phyloP scores from a whole-genome alignment of 257 asterid species.

The Fraxinus pennsylvanica region DNA sequence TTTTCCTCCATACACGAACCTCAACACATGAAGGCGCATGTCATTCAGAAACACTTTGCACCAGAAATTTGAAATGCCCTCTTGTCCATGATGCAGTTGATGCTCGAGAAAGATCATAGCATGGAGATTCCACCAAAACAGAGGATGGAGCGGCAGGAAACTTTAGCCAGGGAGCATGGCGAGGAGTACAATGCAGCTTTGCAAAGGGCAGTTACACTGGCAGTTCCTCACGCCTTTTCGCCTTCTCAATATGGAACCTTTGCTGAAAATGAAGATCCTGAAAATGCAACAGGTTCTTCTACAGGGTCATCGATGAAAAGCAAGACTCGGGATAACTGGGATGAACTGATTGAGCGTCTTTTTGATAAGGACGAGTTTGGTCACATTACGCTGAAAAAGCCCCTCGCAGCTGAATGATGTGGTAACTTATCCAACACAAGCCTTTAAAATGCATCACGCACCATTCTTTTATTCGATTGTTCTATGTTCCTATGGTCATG shows the following conservation, averaged over 20 bases:
- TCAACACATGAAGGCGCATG: background rate
- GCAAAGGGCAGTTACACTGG: constrained; percentile 67
- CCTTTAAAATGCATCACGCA: background rate
- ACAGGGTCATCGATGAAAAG: constrained; percentile 48
- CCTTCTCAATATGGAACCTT: constrained; percentile 80
- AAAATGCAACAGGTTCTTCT: constrained; percentile 42
- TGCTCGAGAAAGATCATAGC: constrained; percentile 54
- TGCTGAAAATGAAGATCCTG: constrained; percentile 30
- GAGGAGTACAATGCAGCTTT: constrained; percentile 76
- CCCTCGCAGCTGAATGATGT: constrained; percentile 33
- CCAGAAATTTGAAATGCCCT: background rate
- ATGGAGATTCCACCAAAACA: constrained; percentile 66
- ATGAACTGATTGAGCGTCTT: constrained; percentile 67
- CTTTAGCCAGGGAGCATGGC: constrained; percentile 61
- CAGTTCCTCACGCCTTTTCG: constrained; percentile 72
- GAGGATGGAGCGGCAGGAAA: constrained; percentile 81
- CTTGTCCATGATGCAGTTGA: constrained; percentile 39
- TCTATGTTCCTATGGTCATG: background rate
- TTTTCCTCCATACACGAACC: background rate
- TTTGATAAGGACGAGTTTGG: constrained; percentile 73
- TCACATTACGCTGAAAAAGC: constrained; percentile 47
- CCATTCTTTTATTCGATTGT: background rate
- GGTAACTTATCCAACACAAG: background rate
- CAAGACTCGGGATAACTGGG: constrained; percentile 64
- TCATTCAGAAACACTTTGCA: background rate